Base-by-base conservation (phyloP, 139 green algal species). In the Closterium sp. region DNA sequence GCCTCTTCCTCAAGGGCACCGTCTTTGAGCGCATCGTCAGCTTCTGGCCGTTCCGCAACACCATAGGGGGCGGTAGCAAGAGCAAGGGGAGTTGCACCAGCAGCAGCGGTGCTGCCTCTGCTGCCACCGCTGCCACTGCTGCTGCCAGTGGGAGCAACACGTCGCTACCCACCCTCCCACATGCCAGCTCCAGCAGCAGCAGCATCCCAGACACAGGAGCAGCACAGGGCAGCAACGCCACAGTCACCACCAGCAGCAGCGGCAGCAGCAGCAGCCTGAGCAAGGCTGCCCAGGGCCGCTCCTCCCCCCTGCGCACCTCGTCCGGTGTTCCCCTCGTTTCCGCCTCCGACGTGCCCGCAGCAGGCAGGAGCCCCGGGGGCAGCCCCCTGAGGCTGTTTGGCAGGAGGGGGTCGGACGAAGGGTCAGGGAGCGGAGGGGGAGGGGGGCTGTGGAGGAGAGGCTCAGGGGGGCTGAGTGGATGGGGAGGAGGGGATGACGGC, bases 1-100 rank as follows among this genome's bases (percentile, higher is more conserved):
- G 87, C 30, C 81, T 93, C 87, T 93, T 93, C 66, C 28, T 69
- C 32, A 93, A 93, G 31, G 55, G 86, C 30, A 64, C 76, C 0
- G 66, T 89, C 35, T 89, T 91, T 31, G 87, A 91, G 81, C 23
- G 87, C 25, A 83, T 91, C 35, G 87, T 30, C 31, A 91, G 32
- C 87, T 86, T 91, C 31, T 91, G 33, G 33, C 33, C 33, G 12
- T 91, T 91, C 36, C 55, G 55, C 0, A 76, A 76, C 55, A 28
- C 55, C 4, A 3, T 2, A 0, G 55, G 55, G 16, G 55, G 55
- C 55, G 5, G 55, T 19, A 76, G 55, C 55, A 76, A 76, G 55
- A 76, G 55, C 55, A 76, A 76, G 55, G 25, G 16, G 16, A 76
- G 55, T 76, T 16, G 7, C 55, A 76, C 16, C 55, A 76, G 55